A percentile compares a stretch with the other conserved stretches of the same genome.
Evolutionary conservation across 768 basidiomycete genomes (phyloP).

Genomic region (Terana coerulea): DNA sequence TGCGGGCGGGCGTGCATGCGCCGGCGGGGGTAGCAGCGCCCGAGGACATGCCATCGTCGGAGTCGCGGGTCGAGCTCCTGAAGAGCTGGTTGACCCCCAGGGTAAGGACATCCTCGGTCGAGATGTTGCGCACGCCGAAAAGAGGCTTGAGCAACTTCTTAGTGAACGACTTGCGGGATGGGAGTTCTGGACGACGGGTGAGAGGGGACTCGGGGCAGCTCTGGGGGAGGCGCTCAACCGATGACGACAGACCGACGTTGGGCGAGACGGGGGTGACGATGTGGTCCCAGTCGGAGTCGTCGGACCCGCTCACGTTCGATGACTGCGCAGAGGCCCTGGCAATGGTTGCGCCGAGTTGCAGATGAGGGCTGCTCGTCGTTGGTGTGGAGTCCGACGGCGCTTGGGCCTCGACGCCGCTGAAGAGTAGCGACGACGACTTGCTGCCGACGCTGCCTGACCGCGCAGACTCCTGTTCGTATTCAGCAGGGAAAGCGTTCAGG

Average conservation of each 20-base stretch:
- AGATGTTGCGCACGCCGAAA: constrained; percentile 21
- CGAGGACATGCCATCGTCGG: constrained; percentile 6
- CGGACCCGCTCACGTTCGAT: constrained; percentile 7
- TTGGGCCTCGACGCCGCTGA: constrained; percentile 9
- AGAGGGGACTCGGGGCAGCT: constrained; percentile 10
- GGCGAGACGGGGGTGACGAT: constrained; percentile 15
- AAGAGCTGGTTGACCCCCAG: constrained; percentile 29
- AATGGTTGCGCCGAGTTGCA: constrained; percentile 6
- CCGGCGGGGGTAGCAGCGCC: constrained; percentile 14
- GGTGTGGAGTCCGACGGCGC: constrained; percentile 15
- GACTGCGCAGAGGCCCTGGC: background rate
- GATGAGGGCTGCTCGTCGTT: constrained; percentile 4
- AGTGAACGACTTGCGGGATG: constrained; percentile 12
- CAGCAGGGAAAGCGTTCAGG: constrained; percentile 18
- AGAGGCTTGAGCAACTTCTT: constrained; percentile 35
- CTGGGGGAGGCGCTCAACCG: constrained; percentile 11
- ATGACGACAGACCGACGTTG: constrained; percentile 12
- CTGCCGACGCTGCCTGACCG: too few species aligned
- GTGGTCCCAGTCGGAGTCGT: constrained; percentile 17
- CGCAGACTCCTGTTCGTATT: too few species aligned
- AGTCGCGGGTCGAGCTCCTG: constrained; percentile 3
- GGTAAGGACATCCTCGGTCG: constrained; percentile 28
- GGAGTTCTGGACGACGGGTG: constrained; percentile 4
- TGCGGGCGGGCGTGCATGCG: background rate
- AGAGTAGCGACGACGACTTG: constrained; percentile 14